Conservation (phyloP, 805 yeast genomes). For the Cyberlindnera xylosilytica region DNA sequence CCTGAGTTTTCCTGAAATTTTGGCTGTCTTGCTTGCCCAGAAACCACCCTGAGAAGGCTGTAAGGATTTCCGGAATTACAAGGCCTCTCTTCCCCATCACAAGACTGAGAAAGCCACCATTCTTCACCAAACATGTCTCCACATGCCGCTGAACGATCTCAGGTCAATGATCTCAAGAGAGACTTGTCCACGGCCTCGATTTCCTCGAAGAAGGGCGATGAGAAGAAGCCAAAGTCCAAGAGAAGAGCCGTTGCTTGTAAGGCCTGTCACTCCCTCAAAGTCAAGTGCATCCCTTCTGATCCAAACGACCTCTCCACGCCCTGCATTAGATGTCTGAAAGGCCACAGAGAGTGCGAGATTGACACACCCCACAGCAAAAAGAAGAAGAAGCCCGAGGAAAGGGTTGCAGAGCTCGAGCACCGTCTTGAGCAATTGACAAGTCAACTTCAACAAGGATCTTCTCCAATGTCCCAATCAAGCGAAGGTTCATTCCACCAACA, state of each 20-base stretch:
- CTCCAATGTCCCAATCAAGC: constrained; percentile 9
- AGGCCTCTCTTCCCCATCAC: no score
- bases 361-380: constrained; percentile 60
- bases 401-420: constrained; percentile 31
- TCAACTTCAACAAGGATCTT: constrained; percentile 14
- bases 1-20: no score
- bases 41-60: no score
- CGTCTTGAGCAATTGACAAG: constrained; percentile 27
- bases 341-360: constrained; percentile 62
- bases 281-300: constrained; percentile 76
- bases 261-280: constrained; percentile 80
- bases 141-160: neutral
- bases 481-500: constrained; percentile 4
- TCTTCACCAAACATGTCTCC: no score
- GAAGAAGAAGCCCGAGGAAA: constrained; percentile 32
- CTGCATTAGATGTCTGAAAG: constrained; percentile 70
- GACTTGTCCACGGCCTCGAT: neutral
- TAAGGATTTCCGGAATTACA: no score
- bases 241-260: constrained; percentile 54
- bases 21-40: no score
- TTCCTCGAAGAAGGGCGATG: neutral
- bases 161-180: no score
- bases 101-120: no score
- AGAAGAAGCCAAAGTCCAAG: constrained; percentile 12
- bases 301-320: constrained; percentile 54